These are phyloP conservation scores for Pichia californica DNA, from an alignment of 805 yeast species.

Conservation along the genomic window DNA sequence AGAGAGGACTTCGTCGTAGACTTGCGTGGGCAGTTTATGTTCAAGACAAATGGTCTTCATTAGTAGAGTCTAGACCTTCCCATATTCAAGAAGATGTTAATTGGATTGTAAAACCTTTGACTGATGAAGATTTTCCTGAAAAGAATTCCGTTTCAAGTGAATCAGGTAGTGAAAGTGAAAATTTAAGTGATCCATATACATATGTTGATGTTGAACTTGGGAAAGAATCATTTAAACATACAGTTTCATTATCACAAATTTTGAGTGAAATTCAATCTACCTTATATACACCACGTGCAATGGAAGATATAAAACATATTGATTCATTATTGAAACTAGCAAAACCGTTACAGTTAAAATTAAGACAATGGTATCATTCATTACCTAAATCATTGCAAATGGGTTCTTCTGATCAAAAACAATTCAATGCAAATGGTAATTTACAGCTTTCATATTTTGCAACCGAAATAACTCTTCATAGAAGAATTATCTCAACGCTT, in stretches of 20 bases:
- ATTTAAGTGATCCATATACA: constrained; percentile 15
- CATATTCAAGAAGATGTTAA: constrained; percentile 65
- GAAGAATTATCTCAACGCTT: constrained; percentile 61
- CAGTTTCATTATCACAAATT: constrained; percentile 60
- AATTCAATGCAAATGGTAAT: constrained; percentile 67
- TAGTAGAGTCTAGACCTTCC: constrained; percentile 79
- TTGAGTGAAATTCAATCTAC: constrained; percentile 65
- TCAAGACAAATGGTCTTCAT: constrained; percentile 86
- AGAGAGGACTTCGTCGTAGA: constrained; percentile 77
- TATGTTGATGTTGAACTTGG: constrained; percentile 58
- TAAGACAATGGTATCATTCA: constrained; percentile 73
- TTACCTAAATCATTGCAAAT: constrained; percentile 59
- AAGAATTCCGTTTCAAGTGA: constrained; percentile 35
- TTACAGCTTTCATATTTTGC: constrained; percentile 83
- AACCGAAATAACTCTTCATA: constrained; percentile 79
- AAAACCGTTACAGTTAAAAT: constrained; percentile 68
- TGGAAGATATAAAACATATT: constrained; percentile 47
- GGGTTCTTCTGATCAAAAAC: constrained; percentile 52
- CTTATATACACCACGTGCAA: constrained; percentile 66
- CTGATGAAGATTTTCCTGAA: constrained; percentile 76
- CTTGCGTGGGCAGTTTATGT: constrained; percentile 94
- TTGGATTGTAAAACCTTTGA: constrained; percentile 71
- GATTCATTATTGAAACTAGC: constrained; percentile 69
- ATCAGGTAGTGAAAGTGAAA: constrained; percentile 6
- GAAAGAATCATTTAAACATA: constrained; percentile 57